These are phyloP conservation scores for Tanozyma kutaoensis DNA, from an alignment of 805 yeast genomes.

Conservation along the genomic window DNA sequence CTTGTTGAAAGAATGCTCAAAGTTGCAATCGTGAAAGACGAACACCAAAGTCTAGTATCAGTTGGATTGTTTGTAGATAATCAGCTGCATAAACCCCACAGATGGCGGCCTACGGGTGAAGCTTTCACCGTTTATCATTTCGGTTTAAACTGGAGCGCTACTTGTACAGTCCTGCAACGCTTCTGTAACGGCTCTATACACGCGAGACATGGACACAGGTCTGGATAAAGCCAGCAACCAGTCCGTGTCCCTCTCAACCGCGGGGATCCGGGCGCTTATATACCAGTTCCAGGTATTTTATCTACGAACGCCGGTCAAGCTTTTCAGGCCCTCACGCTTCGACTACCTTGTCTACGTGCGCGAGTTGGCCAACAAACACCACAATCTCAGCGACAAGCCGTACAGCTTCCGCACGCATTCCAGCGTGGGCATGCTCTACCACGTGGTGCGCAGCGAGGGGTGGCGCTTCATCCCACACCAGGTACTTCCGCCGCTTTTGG, in stretches of 20 bases:
- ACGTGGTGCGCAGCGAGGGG: constrained; percentile 65
- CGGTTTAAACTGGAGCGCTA: too few species aligned
- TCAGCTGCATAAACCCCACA: too few species aligned
- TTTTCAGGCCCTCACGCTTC: constrained; percentile 82
- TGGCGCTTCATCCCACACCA: constrained; percentile 81
- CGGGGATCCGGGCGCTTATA: constrained; percentile 76
- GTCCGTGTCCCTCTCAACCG: constrained; percentile 68
- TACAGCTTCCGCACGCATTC: constrained; percentile 60
- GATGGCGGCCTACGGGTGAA: too few species aligned
- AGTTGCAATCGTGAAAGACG: too few species aligned
- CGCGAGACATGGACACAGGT: too few species aligned
- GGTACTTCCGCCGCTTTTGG: constrained; percentile 76
- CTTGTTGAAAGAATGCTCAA: too few species aligned
- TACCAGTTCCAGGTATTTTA: constrained; percentile 69
- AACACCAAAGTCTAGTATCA: too few species aligned
- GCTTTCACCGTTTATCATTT: too few species aligned
- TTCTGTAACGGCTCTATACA: too few species aligned
- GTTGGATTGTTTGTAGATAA: too few species aligned
- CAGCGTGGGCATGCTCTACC: constrained; percentile 56
- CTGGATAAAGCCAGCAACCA: constrained; percentile 9
- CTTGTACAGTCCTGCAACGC: too few species aligned
- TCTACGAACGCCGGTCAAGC: constrained; percentile 68
- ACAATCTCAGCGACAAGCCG: constrained; percentile 30
- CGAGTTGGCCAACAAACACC: constrained; percentile 32
- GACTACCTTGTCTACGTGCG: constrained; percentile 69